phyloP scores from a whole-genome alignment of 176 grass and related monocot genomes.

The Carex cristatella region DNA sequence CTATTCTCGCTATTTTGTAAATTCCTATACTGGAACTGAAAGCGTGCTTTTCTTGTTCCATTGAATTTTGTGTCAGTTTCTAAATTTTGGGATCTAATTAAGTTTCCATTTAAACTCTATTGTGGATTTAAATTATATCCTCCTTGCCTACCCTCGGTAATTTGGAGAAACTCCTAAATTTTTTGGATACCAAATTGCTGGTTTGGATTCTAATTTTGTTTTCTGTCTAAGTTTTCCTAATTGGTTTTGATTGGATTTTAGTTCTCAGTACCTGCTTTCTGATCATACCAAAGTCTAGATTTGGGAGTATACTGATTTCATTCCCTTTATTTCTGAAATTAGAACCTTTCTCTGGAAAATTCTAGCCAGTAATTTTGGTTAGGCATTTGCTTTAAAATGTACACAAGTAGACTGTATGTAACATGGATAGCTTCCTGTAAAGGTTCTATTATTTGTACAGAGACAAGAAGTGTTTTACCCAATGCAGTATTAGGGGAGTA shows the following conservation, averaged over 20 bases:
- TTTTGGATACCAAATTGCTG: neutral
- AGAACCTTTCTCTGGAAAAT: neutral
- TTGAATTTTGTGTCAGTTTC: neutral
- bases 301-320: neutral
- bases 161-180: neutral
- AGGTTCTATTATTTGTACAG: neutral
- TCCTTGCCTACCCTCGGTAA: neutral
- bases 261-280: neutral
- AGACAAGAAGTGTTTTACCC: neutral
- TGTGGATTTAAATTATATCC: neutral
- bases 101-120: neutral
- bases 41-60: slow-evolving; percentile 4
- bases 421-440: slow-evolving; percentile 15
- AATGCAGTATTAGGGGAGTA: neutral
- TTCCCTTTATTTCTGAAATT: neutral
- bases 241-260: neutral
- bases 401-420: neutral
- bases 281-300: neutral
- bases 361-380: neutral
- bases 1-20: neutral
- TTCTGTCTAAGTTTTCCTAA: neutral
- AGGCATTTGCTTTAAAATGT: neutral
- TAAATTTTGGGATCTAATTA: neutral
- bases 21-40: neutral
- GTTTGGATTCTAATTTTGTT: neutral